A percentile compares a stretch with the other conserved stretches of the same genome.
Evolutionary conservation across 176 grass and related monocot species (phyloP).

Genomic region (Triticum timopheevii): DNA sequence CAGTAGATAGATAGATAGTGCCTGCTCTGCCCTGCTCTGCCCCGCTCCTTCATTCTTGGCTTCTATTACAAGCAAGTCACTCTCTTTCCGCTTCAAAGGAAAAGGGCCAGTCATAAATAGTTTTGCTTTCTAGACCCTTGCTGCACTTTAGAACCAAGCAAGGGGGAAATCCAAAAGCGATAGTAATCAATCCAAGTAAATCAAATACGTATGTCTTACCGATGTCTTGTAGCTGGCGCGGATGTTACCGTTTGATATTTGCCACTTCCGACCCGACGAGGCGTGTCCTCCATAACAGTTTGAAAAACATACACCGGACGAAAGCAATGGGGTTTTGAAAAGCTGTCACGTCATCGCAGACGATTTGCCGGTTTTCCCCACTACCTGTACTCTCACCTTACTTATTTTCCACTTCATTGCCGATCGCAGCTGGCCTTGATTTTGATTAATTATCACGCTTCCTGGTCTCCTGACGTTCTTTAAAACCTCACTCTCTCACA

Average conservation of each 20-base stretch:
- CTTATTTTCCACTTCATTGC: constrained; percentile 21
- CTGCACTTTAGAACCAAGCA: neutral
- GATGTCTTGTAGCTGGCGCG: neutral
- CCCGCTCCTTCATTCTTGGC: constrained; percentile 28
- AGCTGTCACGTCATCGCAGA: neutral
- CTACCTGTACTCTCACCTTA: neutral
- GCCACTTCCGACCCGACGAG: neutral
- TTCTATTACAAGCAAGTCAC: constrained; percentile 39
- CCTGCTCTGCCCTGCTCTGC: neutral
- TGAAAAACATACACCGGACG: neutral
- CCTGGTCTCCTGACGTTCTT: neutral
- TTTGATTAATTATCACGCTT: neutral
- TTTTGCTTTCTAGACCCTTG: constrained; percentile 18
- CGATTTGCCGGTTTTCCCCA: neutral
- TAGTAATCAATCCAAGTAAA: neutral
- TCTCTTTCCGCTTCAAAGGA: constrained; percentile 37
- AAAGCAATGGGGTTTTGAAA: constrained; percentile 20
- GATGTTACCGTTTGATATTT: constrained; percentile 11
- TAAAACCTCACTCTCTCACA: neutral
- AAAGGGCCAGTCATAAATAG: constrained; percentile 10
- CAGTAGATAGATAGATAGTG: neutral
- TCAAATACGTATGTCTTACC: neutral
- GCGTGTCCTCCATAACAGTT: neutral
- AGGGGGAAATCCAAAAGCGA: neutral
- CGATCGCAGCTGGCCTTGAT: neutral